Base-by-base conservation (phyloP, 768 basidiomycete species). In the Boletus rubropictus region DNA sequence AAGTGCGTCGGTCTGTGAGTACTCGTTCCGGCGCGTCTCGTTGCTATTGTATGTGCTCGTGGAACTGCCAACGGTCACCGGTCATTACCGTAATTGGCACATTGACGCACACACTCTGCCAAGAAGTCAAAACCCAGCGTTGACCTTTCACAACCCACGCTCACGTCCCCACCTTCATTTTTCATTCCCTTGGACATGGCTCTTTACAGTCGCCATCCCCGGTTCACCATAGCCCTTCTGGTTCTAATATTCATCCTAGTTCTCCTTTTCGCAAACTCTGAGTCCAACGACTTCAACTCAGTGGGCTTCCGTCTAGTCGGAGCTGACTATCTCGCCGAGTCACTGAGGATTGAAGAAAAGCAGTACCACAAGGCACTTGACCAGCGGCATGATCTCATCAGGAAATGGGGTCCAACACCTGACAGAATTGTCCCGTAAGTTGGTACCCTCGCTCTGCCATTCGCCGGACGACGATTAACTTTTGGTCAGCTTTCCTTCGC, bases 341-440 rank as follows among this genome's bases (percentile, higher is more conserved):
- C 22, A 2, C 35, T 65, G 11, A 44, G 36, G 21, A 15, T 51
- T 17, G 64, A 65, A 29, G 66, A 65, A 21, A 2, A 34, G 2
- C 39, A 56, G 8, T 82, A 82, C 53, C 57, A 66, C 24, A 69
- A 71, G 51, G 57, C 72, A 31, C 58, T 80, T 5, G 39, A 55
- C 20, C 66, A 62, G 39, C 63, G 81, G 27, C 58, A 74, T 50
- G 71, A 59, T 8, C 66, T 82, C 40, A 76, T 82, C 35, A 64
- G 66, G 53, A 76, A 75, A 53, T 81, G 76, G 69, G 81, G 81
- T 0, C 81, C 81, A 5, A 69, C 67, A 0, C 64, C 77, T 0
- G 69, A 74, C 29, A 72, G 74, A 43, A 65, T 81, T 22, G 68
- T 60, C 15, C 50, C 61, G 64, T 65, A 25, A 43, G 63, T 50